phyloP scores from a whole-genome alignment of 257 asterid genomes.

The Salvia miltiorrhiza region DNA sequence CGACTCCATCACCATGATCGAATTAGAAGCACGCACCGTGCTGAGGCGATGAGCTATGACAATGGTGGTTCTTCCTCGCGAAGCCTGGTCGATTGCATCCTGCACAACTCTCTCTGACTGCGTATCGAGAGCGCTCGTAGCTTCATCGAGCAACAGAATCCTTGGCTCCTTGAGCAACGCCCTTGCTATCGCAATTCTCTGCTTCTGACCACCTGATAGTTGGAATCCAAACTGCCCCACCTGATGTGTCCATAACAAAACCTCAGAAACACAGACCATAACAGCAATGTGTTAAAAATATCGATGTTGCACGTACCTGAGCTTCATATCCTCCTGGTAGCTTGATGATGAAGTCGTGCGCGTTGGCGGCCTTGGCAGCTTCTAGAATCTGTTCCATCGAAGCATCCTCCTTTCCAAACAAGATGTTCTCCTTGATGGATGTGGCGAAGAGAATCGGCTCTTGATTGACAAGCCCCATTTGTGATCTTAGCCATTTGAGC shows the following conservation, averaged over 20 bases:
- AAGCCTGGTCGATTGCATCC: constrained; percentile 64
- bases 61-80: constrained; percentile 61
- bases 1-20: constrained; percentile 48
- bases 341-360: constrained; percentile 58
- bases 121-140: constrained; percentile 74
- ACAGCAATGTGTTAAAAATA: too few species aligned
- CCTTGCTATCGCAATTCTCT: constrained; percentile 76
- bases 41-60: constrained; percentile 65
- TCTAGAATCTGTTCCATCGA: constrained; percentile 41
- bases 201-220: constrained; percentile 80
- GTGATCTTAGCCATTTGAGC: constrained; percentile 72
- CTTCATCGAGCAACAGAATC: constrained; percentile 77
- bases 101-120: constrained; percentile 69
- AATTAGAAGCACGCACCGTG: constrained; percentile 52
- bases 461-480: constrained; percentile 73
- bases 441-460: constrained; percentile 78
- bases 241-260: constrained; percentile 28
- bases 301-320: constrained; percentile 36
- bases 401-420: constrained; percentile 69
- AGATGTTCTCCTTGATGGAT: constrained; percentile 59
- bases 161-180: constrained; percentile 61
- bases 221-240: constrained; percentile 76
- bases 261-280: not conserved
- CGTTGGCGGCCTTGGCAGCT: constrained; percentile 71
- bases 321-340: constrained; percentile 67